These are phyloP conservation scores for Penicillium polonicum DNA, from an alignment of 2,329 filamentous ascomycete genomes.

Conservation along the genomic window DNA sequence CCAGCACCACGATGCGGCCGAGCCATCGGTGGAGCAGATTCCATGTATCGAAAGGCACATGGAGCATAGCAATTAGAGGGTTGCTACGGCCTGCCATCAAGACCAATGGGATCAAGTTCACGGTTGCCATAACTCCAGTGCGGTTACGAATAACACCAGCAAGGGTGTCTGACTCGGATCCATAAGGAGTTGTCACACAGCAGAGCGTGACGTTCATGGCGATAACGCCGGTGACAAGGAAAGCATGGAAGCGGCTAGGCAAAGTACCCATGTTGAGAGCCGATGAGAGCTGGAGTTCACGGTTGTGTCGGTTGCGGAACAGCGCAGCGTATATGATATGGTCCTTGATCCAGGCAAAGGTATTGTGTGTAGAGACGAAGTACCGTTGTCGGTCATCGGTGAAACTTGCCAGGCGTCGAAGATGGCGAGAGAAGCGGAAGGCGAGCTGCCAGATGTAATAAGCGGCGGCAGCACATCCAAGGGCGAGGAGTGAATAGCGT, in stretches of 20 bases:
- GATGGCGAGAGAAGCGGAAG: slow-evolving; percentile 62
- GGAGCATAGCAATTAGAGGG: slow-evolving; percentile 44
- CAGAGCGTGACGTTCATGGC: slow-evolving; percentile 52
- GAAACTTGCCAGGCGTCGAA: slow-evolving; percentile 72
- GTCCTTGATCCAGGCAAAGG: slow-evolving; percentile 67
- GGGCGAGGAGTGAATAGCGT: slow-evolving; percentile 62
- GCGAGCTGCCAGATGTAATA: slow-evolving; percentile 67
- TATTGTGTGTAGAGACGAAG: slow-evolving; percentile 60
- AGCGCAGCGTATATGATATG: slow-evolving; percentile 57
- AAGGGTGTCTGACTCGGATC: slow-evolving; percentile 31
- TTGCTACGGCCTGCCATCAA: slow-evolving; percentile 46
- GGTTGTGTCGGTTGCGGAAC: slow-evolving; percentile 45
- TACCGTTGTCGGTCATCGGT: slow-evolving; percentile 78
- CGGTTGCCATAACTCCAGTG: slow-evolving; percentile 42
- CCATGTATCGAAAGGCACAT: slow-evolving; percentile 46
- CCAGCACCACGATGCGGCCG: slow-evolving; percentile 67
- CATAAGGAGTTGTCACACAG: slow-evolving; percentile 47
- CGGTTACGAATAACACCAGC: slow-evolving; percentile 46
- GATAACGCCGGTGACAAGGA: slow-evolving; percentile 43
- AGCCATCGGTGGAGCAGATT: slow-evolving; percentile 74
- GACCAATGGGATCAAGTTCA: slow-evolving; percentile 46
- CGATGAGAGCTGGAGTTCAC: slow-evolving; percentile 45
- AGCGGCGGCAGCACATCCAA: slow-evolving; percentile 61
- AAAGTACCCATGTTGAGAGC: slow-evolving; percentile 48
- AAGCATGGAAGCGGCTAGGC: slow-evolving; percentile 47